Evolutionary conservation across 306 rosid species (phyloP).

Genomic region (Echinosophora koreensis): DNA sequence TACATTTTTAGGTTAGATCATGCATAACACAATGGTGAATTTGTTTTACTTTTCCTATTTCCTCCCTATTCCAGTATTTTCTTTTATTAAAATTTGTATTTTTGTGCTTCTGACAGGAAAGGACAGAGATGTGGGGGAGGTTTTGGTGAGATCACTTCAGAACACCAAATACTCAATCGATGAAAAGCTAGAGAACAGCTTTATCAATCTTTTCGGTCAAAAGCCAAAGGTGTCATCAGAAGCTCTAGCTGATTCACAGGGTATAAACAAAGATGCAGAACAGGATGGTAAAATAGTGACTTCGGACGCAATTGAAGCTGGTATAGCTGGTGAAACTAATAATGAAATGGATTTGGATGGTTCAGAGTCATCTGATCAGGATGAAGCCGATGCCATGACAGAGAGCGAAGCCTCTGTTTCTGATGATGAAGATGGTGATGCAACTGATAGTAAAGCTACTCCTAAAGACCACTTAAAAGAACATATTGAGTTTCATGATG

Average conservation of each 20-base stretch:
- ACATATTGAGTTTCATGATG: constrained; percentile 73
- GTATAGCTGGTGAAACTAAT: constrained; percentile 49
- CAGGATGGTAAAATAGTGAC: constrained; percentile 43
- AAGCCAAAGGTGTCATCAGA: constrained; percentile 53
- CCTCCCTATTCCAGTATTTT: constrained; percentile 23
- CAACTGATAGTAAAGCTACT: constrained; percentile 41
- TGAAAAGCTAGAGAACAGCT: constrained; percentile 82
- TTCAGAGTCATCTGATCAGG: constrained; percentile 63
- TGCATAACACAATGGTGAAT: constrained; percentile 3
- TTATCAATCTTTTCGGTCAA: constrained; percentile 63
- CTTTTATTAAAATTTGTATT: constrained; percentile 27
- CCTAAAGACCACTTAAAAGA: constrained; percentile 62
- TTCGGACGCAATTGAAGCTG: constrained; percentile 50
- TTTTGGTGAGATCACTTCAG: constrained; percentile 85
- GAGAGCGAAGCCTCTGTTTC: constrained; percentile 45
- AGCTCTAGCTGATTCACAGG: constrained; percentile 47
- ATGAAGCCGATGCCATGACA: constrained; percentile 46
- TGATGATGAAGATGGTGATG: constrained; percentile 52
- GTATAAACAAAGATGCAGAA: constrained; percentile 49
- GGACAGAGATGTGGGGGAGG: constrained; percentile 79
- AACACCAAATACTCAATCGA: constrained; percentile 77
- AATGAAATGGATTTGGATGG: constrained; percentile 52
- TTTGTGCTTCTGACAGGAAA: constrained; percentile 61
- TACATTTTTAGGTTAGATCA: constrained; percentile 17
- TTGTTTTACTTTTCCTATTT: constrained; percentile 19